Conservation (phyloP, 768 basidiomycete species). For the Suillus hirtellus region DNA sequence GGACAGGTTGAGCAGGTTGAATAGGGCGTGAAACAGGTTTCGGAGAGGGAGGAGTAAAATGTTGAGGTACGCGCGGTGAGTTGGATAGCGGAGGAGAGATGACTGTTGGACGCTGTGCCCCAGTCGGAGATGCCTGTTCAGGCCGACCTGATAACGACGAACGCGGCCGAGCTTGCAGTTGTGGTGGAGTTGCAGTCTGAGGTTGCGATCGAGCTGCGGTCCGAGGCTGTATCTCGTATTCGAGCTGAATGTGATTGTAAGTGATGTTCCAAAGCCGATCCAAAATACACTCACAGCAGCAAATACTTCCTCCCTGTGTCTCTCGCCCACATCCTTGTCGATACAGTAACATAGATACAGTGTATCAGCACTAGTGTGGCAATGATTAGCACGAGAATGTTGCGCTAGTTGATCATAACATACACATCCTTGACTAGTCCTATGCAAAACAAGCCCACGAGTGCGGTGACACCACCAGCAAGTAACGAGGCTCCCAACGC, state of each 20-base stretch:
- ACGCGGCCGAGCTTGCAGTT: conserved; percentile 20
- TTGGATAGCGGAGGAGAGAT: conserved; percentile 7
- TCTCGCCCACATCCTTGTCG: conserved; percentile 54
- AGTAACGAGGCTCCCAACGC: conserved; percentile 76
- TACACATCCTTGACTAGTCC: conserved; percentile 78
- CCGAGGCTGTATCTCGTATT: conserved; percentile 36
- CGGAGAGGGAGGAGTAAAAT: conserved; percentile 12
- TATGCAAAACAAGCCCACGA: conserved; percentile 82
- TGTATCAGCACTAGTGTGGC: conserved; percentile 52
- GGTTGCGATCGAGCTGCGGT: conserved; percentile 19
- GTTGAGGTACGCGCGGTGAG: conserved; percentile 14
- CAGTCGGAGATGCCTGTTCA: conserved; percentile 5
- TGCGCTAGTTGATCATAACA: conserved; percentile 25
- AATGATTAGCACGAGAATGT: background rate
- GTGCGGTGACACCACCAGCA: conserved; percentile 75
- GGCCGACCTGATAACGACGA: conserved; percentile 3
- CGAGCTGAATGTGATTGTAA: conserved; percentile 33
- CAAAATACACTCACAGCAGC: conserved; percentile 45
- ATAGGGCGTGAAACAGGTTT: conserved; percentile 3
- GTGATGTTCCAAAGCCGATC: conserved; percentile 1
- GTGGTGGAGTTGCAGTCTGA: conserved; percentile 14
- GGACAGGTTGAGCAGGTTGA: conserved; percentile 16
- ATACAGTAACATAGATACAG: conserved; percentile 70
- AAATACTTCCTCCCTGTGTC: conserved; percentile 54
- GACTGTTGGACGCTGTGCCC: background rate